Evolutionary conservation across 768 basidiomycete genomes (phyloP).

Genomic region (Leccinum uliginosum): DNA sequence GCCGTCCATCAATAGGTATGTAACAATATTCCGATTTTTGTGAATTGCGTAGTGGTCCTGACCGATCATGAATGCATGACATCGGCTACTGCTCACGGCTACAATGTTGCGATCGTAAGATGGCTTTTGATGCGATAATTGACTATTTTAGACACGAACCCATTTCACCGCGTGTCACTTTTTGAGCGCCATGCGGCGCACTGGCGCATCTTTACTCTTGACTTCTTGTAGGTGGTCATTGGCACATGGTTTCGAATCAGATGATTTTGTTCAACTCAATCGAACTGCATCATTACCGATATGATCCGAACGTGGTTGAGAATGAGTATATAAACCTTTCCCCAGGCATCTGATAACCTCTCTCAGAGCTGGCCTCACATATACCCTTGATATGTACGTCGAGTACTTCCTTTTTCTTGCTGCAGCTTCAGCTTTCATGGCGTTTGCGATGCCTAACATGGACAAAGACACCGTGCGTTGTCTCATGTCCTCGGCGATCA

Average conservation of each 20-base stretch:
- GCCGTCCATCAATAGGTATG: neutral
- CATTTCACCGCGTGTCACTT: neutral
- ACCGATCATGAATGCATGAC: too few relatives aligned
- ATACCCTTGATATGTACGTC: neutral
- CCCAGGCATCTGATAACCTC: too few relatives aligned
- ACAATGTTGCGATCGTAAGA: too few relatives aligned
- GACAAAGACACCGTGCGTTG: neutral
- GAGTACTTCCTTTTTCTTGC: neutral
- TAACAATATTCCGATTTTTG: neutral
- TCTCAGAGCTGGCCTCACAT: neutral
- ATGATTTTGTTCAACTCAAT: neutral
- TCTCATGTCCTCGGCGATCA: neutral
- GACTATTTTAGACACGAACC: too few relatives aligned
- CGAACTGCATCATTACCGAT: neutral
- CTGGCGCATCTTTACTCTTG: neutral
- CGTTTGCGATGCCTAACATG: neutral
- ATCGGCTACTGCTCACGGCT: neutral
- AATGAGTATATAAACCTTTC: neutral
- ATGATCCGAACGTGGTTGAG: neutral
- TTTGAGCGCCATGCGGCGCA: neutral
- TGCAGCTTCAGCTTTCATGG: neutral
- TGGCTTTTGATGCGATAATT: too few relatives aligned
- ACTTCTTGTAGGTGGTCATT: neutral
- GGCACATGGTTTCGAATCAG: neutral
- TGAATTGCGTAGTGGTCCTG: too few relatives aligned